These are phyloP conservation scores for Corchorus capsularis DNA, from an alignment of 345 rosid genomes.

Conservation along the genomic window DNA sequence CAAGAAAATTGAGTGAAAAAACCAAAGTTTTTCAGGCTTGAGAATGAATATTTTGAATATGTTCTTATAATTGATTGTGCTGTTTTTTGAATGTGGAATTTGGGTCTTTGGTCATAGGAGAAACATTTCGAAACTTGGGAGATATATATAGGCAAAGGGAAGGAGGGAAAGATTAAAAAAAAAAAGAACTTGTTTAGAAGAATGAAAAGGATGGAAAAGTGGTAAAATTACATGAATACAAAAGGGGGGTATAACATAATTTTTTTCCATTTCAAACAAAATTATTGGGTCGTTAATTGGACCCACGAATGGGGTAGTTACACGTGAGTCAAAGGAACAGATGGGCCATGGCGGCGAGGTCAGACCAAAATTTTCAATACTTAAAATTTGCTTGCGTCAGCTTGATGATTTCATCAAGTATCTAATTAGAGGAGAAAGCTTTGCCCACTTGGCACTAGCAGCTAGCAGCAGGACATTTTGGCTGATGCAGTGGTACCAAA, in stretches of 20 bases:
- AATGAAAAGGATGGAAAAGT: slow-evolving; percentile 11
- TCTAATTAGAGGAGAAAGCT: background rate
- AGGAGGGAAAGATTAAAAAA: background rate
- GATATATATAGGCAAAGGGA: slow-evolving; percentile 24
- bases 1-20: background rate
- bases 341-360: slow-evolving; percentile 47
- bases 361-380: slow-evolving; percentile 5
- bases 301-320: slow-evolving; percentile 21
- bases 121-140: background rate
- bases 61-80: background rate
- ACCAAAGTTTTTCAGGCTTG: background rate
- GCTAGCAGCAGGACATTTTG: background rate
- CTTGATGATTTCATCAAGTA: slow-evolving; percentile 23
- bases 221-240: slow-evolving; percentile 33
- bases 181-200: background rate
- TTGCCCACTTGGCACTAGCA: background rate
- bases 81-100: background rate
- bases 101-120: slow-evolving; percentile 23
- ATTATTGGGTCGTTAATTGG: slow-evolving; percentile 37
- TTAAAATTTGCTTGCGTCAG: slow-evolving; percentile 16
- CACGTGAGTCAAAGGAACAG: slow-evolving; percentile 58
- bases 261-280: background rate
- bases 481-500: background rate
- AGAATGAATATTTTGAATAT: too few relatives aligned
- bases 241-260: background rate